phyloP scores from a whole-genome alignment of 2,329 filamentous ascomycete species.

The Aureobasidium musti region DNA sequence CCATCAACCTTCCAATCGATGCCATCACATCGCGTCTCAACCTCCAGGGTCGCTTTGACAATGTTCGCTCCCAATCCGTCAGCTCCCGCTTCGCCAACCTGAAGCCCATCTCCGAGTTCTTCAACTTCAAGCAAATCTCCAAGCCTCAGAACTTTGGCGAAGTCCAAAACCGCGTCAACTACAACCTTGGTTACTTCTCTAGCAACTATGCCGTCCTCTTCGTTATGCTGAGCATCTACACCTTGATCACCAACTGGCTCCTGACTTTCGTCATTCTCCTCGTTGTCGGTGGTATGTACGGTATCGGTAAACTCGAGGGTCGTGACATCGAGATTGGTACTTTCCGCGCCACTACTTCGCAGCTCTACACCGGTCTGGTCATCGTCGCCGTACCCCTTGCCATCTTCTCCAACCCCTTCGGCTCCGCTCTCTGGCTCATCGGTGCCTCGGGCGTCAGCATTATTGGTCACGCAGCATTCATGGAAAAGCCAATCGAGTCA shows the following conservation, averaged over 20 bases:
- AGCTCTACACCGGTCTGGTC: conserved; percentile 88
- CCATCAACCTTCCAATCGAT: conserved; percentile 91
- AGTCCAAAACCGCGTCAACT: conserved; percentile 89
- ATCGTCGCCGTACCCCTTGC: conserved; percentile 81
- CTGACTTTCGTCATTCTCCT: conserved; percentile 93
- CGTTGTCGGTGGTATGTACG: conserved; percentile 81
- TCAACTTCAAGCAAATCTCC: conserved; percentile 92
- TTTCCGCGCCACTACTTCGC: conserved; percentile 80
- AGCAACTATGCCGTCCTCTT: conserved; percentile 98
- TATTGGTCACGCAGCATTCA: conserved; percentile 87
- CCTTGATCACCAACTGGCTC: conserved; percentile 80
- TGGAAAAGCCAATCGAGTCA: conserved; percentile 99
- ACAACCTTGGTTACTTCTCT: conserved; percentile 95
- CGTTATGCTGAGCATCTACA: conserved; percentile 93
- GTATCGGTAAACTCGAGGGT: conserved; percentile 87
- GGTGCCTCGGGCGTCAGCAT: conserved; percentile 93
- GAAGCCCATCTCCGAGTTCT: conserved; percentile 86
- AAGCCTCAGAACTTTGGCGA: conserved; percentile 92
- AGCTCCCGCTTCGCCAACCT: conserved; percentile 87
- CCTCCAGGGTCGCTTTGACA: conserved; percentile 79
- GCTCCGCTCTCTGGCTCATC: conserved; percentile 90
- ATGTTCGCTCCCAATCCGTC: conserved; percentile 76
- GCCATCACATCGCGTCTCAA: conserved; percentile 88
- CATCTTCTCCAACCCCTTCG: conserved; percentile 80
- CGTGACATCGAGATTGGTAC: conserved; percentile 83